These are phyloP conservation scores for Trichocomaceae sp. DNA, from an alignment of 2,329 filamentous ascomycete species.

Conservation along the genomic window DNA sequence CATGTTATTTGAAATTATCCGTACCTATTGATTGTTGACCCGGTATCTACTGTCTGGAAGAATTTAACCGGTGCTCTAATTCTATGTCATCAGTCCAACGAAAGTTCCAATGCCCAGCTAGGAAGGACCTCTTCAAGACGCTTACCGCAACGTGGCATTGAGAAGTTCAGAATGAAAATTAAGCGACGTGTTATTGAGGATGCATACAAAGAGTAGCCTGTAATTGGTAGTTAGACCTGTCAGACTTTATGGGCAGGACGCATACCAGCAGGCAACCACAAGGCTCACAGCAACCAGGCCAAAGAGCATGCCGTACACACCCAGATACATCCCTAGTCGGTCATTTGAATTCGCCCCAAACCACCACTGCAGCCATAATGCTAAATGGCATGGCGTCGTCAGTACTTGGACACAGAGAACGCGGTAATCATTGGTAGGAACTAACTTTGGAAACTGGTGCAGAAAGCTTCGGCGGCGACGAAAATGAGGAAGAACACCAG, in stretches of 20 bases:
- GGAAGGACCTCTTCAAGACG: background rate
- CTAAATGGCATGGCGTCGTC: constrained; percentile 18
- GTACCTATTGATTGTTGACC: background rate
- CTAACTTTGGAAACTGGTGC: constrained; percentile 34
- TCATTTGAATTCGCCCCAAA: constrained; percentile 35
- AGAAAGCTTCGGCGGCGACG: constrained; percentile 30
- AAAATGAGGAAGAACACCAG: constrained; percentile 30
- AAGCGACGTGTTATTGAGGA: constrained; percentile 1
- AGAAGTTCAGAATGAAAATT: constrained; percentile 14
- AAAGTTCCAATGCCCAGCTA: background rate
- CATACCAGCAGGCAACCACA: background rate
- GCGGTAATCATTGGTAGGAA: background rate
- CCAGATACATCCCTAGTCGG: constrained; percentile 35
- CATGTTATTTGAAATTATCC: background rate
- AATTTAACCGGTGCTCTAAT: background rate
- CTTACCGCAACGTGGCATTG: constrained; percentile 11
- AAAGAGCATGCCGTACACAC: constrained; percentile 29
- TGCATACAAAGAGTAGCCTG: background rate
- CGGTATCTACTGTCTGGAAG: background rate
- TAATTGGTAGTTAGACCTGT: background rate
- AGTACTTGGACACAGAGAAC: too few relatives aligned
- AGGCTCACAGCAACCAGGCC: constrained; percentile 17
- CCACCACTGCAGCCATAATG: constrained; percentile 47
- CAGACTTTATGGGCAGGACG: background rate
- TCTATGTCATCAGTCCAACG: constrained; percentile 13